Percentiles rank a stretch among this genome's conserved stretches.
These are phyloP conservation scores for Pyracantha coccinea DNA, from an alignment of 331 rosid species.

Conservation along the genomic window DNA sequence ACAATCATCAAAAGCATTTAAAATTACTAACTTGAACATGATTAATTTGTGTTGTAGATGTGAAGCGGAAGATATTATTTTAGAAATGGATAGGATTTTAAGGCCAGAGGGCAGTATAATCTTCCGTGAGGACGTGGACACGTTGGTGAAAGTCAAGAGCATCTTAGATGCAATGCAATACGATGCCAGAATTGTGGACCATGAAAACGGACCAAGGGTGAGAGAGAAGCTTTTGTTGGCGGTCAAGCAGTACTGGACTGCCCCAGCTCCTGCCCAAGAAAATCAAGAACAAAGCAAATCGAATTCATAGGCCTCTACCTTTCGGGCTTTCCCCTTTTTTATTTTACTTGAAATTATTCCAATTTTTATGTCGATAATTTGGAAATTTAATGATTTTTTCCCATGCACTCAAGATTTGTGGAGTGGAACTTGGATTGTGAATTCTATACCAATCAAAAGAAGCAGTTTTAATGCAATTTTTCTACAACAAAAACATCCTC, in stretches of 20 bases:
- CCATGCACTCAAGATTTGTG: background rate
- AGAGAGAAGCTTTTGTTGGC: constrained; percentile 67
- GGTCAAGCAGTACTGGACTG: constrained; percentile 69
- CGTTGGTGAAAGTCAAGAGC: constrained; percentile 46
- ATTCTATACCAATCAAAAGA: background rate
- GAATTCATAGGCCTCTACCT: constrained; percentile 9
- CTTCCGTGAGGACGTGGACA: constrained; percentile 69
- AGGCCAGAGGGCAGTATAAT: constrained; percentile 71
- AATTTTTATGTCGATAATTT: constrained; percentile 17
- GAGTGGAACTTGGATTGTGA: background rate
- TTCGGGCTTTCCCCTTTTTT: background rate
- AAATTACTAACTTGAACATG: background rate
- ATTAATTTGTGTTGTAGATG: constrained; percentile 49
- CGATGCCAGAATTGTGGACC: constrained; percentile 53
- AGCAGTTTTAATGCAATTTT: background rate
- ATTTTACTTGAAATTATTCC: background rate
- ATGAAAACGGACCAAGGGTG: constrained; percentile 61
- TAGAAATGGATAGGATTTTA: constrained; percentile 85
- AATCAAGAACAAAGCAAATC: constrained; percentile 5
- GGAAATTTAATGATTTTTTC: background rate
- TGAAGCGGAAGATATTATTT: constrained; percentile 50
- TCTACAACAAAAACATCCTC: background rate
- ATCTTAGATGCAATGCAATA: constrained; percentile 59
- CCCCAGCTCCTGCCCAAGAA: constrained; percentile 29
- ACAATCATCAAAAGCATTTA: background rate